Evolutionary conservation across 805 yeast genomes (phyloP), one percentile per base, ranked within the genome.

Genomic region (Monosporozyma servazzii): DNA sequence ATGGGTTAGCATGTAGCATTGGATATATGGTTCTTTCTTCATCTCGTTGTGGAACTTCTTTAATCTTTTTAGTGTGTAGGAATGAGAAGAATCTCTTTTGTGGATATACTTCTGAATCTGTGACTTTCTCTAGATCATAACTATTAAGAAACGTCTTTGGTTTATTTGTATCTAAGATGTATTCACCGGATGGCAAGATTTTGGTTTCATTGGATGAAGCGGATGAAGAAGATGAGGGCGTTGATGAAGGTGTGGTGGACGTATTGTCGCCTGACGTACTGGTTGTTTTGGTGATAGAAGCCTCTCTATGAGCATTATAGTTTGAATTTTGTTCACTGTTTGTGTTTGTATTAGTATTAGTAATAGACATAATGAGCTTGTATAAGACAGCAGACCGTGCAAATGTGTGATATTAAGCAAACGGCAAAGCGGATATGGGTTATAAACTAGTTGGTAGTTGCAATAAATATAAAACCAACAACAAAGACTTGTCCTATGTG

Each of bases 11-110:
- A 31, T 58, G 66, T 13, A 66, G 67, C 70, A 80, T 71, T 1
- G 84, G 84, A 55, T 72, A 81, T 1, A 64, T 59, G 21, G 59
- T 64, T 51, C 86, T 67, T 53, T 82, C 86, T 10, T 76, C 79
- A 5, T 71, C 74, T 5, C 58, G 33, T 43, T 51, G 54, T 1
- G 82, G 81, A 2, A 81, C 61, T 0, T 76, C 76, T 0, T 83
- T 81, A 0, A 79, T 73, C 27, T 71, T 66, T 42, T 71, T 77
- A 23, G 77, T 60, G 56, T 80, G 74, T 30, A 80, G 51, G 51
- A 75, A 76, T 1, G 81, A 71, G 52, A 82, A 75, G 46, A 75
- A 47, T 53, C 86, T 69, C 53, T 72, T 73, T 58, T 81, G 80
- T 45, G 66, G 63, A 49, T 50, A 64, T 2, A 68, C 54, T 17